Base-by-base conservation (phyloP, 2,329 filamentous ascomycete species). In the Stachybotrys echinatus region DNA sequence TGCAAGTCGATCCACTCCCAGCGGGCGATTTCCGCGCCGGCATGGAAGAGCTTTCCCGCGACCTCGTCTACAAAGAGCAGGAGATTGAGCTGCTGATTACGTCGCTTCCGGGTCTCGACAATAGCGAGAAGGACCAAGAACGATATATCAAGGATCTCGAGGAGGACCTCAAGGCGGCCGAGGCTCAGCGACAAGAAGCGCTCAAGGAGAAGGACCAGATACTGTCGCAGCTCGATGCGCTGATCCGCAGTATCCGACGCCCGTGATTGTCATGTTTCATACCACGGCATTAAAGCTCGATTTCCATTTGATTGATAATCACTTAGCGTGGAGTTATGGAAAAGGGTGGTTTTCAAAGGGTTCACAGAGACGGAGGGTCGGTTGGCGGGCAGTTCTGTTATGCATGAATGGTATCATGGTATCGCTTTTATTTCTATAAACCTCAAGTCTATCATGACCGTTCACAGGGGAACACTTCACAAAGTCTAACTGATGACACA, bases 31-130 rank as follows among this genome's bases (percentile, higher is more conserved):
- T 89, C 67, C 75, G 79, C 49, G 78, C 80, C 3, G 81, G 85
- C 44, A 79, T 90, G 63, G 74, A 83, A 52, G 88, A 92, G 65
- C 74, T 94, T 48, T 87, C 88, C 37, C 80, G 81, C 54, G 89
- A 92, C 63, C 74, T 94, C 22, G 84, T 92, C 51, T 66, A 88
- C 51, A 90, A 92, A 61, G 86, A 91, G 60, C 88, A 92, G 70
- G 87, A 92, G 70, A 90, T 94, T 54, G 89, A 94, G 65, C 75
- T 81, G 42, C 72, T 94, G 45, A 88, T 92, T 51, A 86, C 84
- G 17, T 81, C 79, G 20, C 74, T 95, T 2, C 89, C 89, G 0
- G 89, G 89, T 0, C 73, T 94, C 20, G 86, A 89, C 42, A 88
- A 85, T 54, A 92, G 86, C 61, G 87, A 92, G 65, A 75, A 80